phyloP scores from a whole-genome alignment of 257 asterid species.

The Cordia subcordata region DNA sequence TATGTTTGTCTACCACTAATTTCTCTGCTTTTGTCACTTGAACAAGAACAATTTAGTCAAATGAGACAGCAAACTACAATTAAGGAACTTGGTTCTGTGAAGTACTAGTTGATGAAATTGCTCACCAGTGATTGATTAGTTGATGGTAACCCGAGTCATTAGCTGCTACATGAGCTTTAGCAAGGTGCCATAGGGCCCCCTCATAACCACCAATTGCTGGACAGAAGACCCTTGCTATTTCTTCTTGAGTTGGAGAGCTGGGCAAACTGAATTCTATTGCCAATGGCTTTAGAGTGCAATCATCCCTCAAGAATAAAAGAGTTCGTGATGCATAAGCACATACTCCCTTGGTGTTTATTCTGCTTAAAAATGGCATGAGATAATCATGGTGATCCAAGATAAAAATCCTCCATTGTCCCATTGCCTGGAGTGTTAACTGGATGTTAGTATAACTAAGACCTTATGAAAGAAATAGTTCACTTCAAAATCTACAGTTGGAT shows the following conservation, averaged over 20 bases:
- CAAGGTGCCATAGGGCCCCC: slow-evolving; percentile 53
- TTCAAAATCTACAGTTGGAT: neutral
- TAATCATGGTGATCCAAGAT: slow-evolving; percentile 50
- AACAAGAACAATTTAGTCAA: too few relatives aligned
- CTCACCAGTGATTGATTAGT: slow-evolving; percentile 45
- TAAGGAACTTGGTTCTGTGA: neutral
- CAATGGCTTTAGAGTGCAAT: slow-evolving; percentile 42
- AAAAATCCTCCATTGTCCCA: slow-evolving; percentile 43
- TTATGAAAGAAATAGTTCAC: neutral
- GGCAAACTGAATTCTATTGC: slow-evolving; percentile 51
- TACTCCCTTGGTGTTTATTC: slow-evolving; percentile 24
- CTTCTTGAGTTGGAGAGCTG: slow-evolving; percentile 12
- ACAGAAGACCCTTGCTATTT: slow-evolving; percentile 30
- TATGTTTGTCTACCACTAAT: too few relatives aligned
- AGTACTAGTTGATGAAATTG: neutral
- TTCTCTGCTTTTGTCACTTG: too few relatives aligned
- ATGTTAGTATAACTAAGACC: neutral
- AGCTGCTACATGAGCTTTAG: slow-evolving; percentile 53
- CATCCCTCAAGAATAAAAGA: slow-evolving; percentile 38
- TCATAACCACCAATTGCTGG: slow-evolving; percentile 39
- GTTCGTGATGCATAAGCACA: slow-evolving; percentile 50
- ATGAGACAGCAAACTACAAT: too few relatives aligned
- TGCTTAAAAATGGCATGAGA: slow-evolving; percentile 36
- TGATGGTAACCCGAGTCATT: slow-evolving; percentile 46
- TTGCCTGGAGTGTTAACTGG: slow-evolving; percentile 31